Evolutionary conservation across 139 green algal genomes (phyloP), one percentile per base, ranked within the genome.

Genomic region (Pseudopediastrum boryanum): DNA sequence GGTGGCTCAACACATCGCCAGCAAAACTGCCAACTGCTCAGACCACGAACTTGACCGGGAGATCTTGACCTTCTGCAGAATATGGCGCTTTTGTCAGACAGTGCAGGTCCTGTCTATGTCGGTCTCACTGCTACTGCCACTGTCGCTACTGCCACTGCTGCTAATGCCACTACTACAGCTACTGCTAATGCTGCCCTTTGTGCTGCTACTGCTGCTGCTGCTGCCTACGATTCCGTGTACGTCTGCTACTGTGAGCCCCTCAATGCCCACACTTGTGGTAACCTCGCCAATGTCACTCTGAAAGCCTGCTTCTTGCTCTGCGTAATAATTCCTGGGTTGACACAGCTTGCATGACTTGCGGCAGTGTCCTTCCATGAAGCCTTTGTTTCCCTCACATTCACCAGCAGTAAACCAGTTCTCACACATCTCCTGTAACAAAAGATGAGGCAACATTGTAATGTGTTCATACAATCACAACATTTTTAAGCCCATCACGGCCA

Each of bases 331-430:
- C 58, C 25, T 13, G n/a, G 64, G 76, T 54, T 56, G 70, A 67
- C 77, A 84, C 9, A 25, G 43, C 29, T 79, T 75, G 58, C 87
- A 91, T 3, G 77, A 46, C 67, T 84, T 75, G 1, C 41, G 44
- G 77, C 87, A 91, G 51, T 78, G 84, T 31, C 83, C 50, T 12
- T 35, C 54, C 87, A 91, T 91, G 72, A 81, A 91, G 27, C 38
- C 44, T 1, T n/a, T 1, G 59, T 89, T 91, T 19, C 77, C 85
- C 1, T 73, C 42, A 39, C 87, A 91, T 67, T 91, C 87, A 35
- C 85, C 85, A 12, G 16, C 3, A 6, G 31, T 23, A 0, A 25
- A 31, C 87, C 87, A 91, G 27, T 85, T 59, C 0, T 6, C 39
- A 67, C 87, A 91, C 1, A 44, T 42, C 4, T 78, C 72, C 36